Evolutionary conservation across 768 basidiomycete genomes (phyloP).

Genomic region (Lactarius hatsudake): DNA sequence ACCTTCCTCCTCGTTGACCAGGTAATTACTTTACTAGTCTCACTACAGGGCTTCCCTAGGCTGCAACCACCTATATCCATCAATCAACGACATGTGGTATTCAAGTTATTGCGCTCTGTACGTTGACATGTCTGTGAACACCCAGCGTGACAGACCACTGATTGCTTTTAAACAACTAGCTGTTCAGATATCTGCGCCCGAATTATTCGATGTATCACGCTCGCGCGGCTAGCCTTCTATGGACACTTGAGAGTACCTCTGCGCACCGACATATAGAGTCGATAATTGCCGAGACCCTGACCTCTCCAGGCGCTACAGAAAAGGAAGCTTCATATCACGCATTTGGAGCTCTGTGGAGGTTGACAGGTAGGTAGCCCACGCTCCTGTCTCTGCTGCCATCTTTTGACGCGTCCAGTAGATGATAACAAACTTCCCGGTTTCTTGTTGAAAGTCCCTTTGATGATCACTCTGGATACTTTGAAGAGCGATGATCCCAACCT

Average conservation of each 20-base stretch:
- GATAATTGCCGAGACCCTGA: slow-evolving; percentile 71
- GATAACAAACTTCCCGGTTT: slow-evolving; percentile 81
- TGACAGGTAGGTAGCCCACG: slow-evolving; percentile 72
- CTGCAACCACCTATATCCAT: slow-evolving; percentile 35
- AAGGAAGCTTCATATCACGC: slow-evolving; percentile 70
- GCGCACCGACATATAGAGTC: slow-evolving; percentile 68
- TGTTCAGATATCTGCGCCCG: slow-evolving; percentile 71
- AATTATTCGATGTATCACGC: slow-evolving; percentile 71
- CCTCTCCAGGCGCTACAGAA: slow-evolving; percentile 46
- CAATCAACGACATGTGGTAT: slow-evolving; percentile 53
- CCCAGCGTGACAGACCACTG: background rate
- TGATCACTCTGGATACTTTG: slow-evolving; percentile 81
- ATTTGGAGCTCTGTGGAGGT: slow-evolving; percentile 90
- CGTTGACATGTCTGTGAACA: slow-evolving; percentile 20
- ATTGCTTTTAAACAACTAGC: slow-evolving; percentile 36
- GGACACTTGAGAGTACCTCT: slow-evolving; percentile 65
- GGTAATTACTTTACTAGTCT: slow-evolving; percentile 23
- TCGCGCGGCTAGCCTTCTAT: slow-evolving; percentile 77
- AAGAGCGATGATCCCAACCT: slow-evolving; percentile 71
- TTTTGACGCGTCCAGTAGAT: slow-evolving; percentile 46
- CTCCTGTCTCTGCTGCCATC: background rate
- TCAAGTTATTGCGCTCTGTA: slow-evolving; percentile 56
- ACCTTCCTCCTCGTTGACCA: slow-evolving; percentile 27
- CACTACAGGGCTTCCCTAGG: slow-evolving; percentile 18
- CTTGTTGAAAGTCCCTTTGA: slow-evolving; percentile 79